These are phyloP conservation scores for Ruellia speciosa DNA, from an alignment of 305 asterid genomes.

Conservation along the genomic window DNA sequence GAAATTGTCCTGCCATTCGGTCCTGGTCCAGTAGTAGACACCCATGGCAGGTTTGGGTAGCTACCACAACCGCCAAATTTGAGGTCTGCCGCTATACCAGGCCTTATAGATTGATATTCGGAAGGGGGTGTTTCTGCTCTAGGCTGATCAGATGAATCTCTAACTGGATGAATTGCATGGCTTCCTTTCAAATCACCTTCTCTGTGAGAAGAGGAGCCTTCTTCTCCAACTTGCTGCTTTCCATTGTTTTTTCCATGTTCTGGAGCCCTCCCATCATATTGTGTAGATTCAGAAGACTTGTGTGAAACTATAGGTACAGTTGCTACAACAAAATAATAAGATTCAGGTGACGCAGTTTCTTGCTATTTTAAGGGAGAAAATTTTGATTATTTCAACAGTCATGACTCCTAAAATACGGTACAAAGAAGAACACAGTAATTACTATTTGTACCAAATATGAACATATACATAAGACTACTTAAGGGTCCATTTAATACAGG, in stretches of 20 bases:
- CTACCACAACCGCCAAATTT: slow-evolving; percentile 85
- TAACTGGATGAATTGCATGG: slow-evolving; percentile 30
- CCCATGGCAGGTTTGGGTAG: slow-evolving; percentile 91
- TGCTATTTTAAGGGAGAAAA: neutral
- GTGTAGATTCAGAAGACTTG: slow-evolving; percentile 48
- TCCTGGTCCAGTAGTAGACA: slow-evolving; percentile 76
- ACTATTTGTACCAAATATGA: too few species aligned
- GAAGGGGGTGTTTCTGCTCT: slow-evolving; percentile 48
- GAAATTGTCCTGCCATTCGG: slow-evolving; percentile 86
- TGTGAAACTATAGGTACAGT: slow-evolving; percentile 33
- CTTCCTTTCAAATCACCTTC: slow-evolving; percentile 43
- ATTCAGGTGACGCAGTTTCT: slow-evolving; percentile 18
- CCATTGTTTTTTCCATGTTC: slow-evolving; percentile 47
- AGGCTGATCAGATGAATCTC: slow-evolving; percentile 42
- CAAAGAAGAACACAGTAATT: too few species aligned
- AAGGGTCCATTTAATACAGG: too few species aligned
- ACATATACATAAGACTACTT: too few species aligned
- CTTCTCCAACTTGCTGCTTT: slow-evolving; percentile 54
- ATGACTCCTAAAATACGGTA: too few species aligned
- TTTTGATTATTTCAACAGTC: neutral
- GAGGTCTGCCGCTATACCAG: slow-evolving; percentile 81
- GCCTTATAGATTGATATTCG: slow-evolving; percentile 72
- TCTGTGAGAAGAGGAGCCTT: slow-evolving; percentile 46
- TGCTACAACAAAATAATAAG: slow-evolving; percentile 23
- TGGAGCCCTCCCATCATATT: slow-evolving; percentile 41